phyloP scores from a whole-genome alignment of 2,329 filamentous ascomycete genomes.

The Tolypocladium endophyticum region DNA sequence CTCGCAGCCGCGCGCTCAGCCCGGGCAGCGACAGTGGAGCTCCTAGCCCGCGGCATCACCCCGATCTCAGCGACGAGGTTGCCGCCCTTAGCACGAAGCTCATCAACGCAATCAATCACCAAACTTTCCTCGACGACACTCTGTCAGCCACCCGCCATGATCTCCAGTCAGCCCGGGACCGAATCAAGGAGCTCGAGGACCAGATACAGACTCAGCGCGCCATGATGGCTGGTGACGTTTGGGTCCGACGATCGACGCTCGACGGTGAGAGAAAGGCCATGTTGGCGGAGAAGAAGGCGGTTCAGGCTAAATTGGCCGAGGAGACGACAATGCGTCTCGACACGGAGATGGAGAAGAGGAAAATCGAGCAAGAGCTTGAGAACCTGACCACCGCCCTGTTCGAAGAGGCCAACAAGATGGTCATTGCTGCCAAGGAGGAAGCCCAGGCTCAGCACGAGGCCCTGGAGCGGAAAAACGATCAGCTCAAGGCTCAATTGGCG shows the following conservation, averaged over 20 bases:
- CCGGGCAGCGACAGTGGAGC: constrained; percentile 26
- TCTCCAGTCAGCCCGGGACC: constrained; percentile 60
- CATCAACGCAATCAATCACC: constrained; percentile 94
- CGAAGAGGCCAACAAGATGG: constrained; percentile 98
- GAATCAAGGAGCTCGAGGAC: constrained; percentile 57
- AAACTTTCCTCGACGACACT: constrained; percentile 83
- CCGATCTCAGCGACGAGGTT: constrained; percentile 61
- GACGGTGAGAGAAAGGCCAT: constrained; percentile 60
- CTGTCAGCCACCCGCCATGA: constrained; percentile 76
- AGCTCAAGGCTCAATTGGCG: constrained; percentile 71
- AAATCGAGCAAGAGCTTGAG: constrained; percentile 87
- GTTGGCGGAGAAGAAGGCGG: constrained; percentile 45
- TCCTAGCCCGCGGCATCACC: constrained; percentile 31
- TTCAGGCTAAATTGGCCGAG: constrained; percentile 49
- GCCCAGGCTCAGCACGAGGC: constrained; percentile 75
- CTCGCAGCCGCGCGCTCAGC: constrained; percentile 42
- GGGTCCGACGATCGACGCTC: constrained; percentile 65
- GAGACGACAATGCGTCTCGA: constrained; percentile 55
- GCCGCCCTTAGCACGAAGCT: constrained; percentile 88
- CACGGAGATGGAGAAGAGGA: constrained; percentile 70
- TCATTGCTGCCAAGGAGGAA: constrained; percentile 76
- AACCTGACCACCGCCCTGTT: constrained; percentile 87
- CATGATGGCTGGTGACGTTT: constrained; percentile 61
- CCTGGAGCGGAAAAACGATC: constrained; percentile 75
- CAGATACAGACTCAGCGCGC: constrained; percentile 58